Evolutionary conservation across 2,329 filamentous ascomycete genomes (phyloP).

Genomic region (Aspergillus ustus): DNA sequence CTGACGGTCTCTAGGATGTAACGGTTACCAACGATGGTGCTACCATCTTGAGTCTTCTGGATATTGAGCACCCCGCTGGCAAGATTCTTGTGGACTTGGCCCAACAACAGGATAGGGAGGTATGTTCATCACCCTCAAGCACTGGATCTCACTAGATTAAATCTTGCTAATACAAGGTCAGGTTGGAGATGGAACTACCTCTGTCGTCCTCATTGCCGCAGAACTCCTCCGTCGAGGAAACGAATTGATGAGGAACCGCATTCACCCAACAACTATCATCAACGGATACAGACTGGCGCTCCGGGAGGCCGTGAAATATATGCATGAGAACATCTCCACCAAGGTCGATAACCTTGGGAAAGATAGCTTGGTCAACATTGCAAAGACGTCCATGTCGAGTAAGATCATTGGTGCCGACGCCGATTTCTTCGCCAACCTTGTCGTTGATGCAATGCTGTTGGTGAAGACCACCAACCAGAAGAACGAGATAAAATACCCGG

Average conservation of each 20-base stretch:
- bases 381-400: conserved; percentile 98
- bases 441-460: conserved; percentile 92
- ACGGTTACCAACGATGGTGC: conserved; percentile 99
- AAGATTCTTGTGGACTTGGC: conserved; percentile 98
- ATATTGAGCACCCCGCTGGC: conserved; percentile 96
- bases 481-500: conserved; percentile 92
- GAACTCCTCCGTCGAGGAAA: conserved; percentile 93
- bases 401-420: conserved; percentile 97
- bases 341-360: conserved; percentile 91
- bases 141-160: neutral
- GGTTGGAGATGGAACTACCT: conserved; percentile 97
- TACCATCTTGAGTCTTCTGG: conserved; percentile 91
- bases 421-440: conserved; percentile 97
- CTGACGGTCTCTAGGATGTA: conserved; percentile 69
- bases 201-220: conserved; percentile 94
- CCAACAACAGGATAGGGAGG: conserved; percentile 97
- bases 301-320: conserved; percentile 95
- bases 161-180: conserved; percentile 25
- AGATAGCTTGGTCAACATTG: conserved; percentile 90
- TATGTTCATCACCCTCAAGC: conserved; percentile 26
- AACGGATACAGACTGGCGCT: conserved; percentile 95
- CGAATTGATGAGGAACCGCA: conserved; percentile 99
- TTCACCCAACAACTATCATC: conserved; percentile 99
- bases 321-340: conserved; percentile 97
- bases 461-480: conserved; percentile 93